Conservation (phyloP, 2,329 filamentous ascomycete species). For the Nectriaceae sp. region DNA sequence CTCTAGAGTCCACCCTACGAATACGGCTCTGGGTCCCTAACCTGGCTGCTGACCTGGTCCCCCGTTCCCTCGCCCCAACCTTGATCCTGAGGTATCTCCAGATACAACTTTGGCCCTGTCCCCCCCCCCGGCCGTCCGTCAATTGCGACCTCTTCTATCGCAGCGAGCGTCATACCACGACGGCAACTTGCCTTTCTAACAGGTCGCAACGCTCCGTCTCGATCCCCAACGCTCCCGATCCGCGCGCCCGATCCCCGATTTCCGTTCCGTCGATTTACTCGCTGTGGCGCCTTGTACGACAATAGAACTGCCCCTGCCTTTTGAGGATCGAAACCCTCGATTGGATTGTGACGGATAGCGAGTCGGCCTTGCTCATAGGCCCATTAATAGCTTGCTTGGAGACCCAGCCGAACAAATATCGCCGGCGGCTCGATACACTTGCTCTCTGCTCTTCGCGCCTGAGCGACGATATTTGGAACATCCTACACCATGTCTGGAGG, state of each 20-base stretch:
- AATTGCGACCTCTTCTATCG: conserved; percentile 30
- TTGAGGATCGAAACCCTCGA: background rate
- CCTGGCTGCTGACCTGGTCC: background rate
- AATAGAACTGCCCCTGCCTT: background rate
- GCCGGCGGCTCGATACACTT: conserved; percentile 1
- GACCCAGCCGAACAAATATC: conserved; percentile 10
- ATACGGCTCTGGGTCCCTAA: background rate
- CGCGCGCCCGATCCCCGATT: conserved; percentile 11
- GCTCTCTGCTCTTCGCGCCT: conserved; percentile 5
- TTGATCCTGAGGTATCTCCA: conserved; percentile 18
- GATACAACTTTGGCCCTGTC: conserved; percentile 30
- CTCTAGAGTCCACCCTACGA: conserved; percentile 7
- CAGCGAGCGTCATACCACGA: conserved; percentile 12
- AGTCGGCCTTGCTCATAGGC: conserved; percentile 20
- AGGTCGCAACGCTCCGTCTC: background rate
- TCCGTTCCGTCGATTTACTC: background rate
- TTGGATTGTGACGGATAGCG: conserved; percentile 10
- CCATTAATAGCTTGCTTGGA: conserved; percentile 14
- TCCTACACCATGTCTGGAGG: conserved; percentile 35
- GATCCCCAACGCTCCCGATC: conserved; percentile 1
- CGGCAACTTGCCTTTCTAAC: conserved; percentile 14
- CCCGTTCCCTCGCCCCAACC: conserved; percentile 3
- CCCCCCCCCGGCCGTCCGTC: conserved; percentile 28
- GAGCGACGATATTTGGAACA: conserved; percentile 4
- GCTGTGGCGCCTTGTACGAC: conserved; percentile 1